Evolutionary conservation across 352 stramenopile genomes (phyloP).

Genomic region (Globisporangium acanthophoron): DNA sequence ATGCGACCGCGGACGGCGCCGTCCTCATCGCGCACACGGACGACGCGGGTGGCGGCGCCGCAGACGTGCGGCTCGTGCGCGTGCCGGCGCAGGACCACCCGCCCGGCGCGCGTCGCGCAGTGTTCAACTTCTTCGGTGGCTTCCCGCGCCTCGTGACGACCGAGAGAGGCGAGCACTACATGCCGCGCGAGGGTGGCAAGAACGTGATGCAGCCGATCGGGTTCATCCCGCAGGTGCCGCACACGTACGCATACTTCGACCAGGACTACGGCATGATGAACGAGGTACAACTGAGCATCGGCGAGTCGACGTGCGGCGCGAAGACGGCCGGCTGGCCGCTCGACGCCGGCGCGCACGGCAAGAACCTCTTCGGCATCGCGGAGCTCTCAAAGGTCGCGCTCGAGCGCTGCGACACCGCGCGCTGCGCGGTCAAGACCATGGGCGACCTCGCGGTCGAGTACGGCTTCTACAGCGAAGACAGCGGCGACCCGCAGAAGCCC

Average conservation of each 20-base stretch:
- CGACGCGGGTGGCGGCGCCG: constrained; percentile 65
- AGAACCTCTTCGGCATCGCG: constrained; percentile 88
- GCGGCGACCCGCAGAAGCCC: constrained; percentile 47
- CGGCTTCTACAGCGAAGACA: constrained; percentile 93
- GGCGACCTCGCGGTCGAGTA: constrained; percentile 87
- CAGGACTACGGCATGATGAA: constrained; percentile 95
- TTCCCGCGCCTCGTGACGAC: constrained; percentile 69
- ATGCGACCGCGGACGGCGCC: constrained; percentile 74
- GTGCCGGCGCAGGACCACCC: constrained; percentile 81
- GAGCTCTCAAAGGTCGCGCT: constrained; percentile 90
- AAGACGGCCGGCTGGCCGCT: constrained; percentile 73
- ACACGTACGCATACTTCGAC: constrained; percentile 93
- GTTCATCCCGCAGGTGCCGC: constrained; percentile 84
- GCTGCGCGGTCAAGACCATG: constrained; percentile 87
- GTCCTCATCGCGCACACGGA: constrained; percentile 89
- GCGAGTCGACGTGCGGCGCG: constrained; percentile 90
- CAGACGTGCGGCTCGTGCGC: constrained; percentile 88
- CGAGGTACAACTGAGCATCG: constrained; percentile 91
- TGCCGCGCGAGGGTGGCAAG: constrained; percentile 19
- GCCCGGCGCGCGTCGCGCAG: constrained; percentile 27
- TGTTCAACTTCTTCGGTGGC: constrained; percentile 69
- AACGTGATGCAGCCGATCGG: constrained; percentile 55
- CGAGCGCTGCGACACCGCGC: constrained; percentile 81
- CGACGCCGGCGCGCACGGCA: constrained; percentile 44
- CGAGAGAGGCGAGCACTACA: constrained; percentile 71